Base-by-base conservation (phyloP, 805 yeast genomes). In the Ogataea chonburiensis region DNA sequence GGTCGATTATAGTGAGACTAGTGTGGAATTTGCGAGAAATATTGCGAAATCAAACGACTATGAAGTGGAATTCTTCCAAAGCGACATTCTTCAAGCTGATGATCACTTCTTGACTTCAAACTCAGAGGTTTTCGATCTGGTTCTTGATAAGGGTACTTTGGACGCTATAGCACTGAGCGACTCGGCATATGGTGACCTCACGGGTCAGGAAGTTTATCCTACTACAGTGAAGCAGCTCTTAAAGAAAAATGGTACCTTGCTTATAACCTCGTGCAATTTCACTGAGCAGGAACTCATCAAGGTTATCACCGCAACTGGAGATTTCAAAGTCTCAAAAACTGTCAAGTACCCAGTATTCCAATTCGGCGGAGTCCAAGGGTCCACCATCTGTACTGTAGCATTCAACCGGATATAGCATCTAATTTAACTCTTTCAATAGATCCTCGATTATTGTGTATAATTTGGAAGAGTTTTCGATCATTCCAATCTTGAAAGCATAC, bases 141-240 rank as follows among this genome's bases (percentile, higher is more conserved):
- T 91, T 2, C 64, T 88, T 12, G 99, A 93, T 61, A 93, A 93
- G 58, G 99, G 99, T 7, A 93, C 99, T 0, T 64, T 93, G 15
- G 99, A 93, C 63, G 99, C 99, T 5, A 91, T 93, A 43, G 97
- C 96, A 0, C 69, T 93, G 28, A 86, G 86, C 57, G 82, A 81
- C 15, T 47, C 66, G 2, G 70, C 61, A 14, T 74, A 73, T 40
- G 70, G 61, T 7, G 69, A 66, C 6, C 64, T 67, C 39, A 69
- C 73, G 12, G 71, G 76, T 3, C 64, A 73, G 39, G 77, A 81
- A 17, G 64, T 76, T 11, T 91, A 93, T 52, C 78, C 88, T 0
- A 45, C 48, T 0, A 79, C 75, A 22, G 79, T 86, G 14, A 65
- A 67, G 29, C 70, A 71, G 37, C 48, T 86, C 34, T 62, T 93